Evolutionary conservation across 2,329 filamentous ascomycete species (phyloP), one percentile per base, ranked within the genome.

Genomic region (Trichoderma koningii): DNA sequence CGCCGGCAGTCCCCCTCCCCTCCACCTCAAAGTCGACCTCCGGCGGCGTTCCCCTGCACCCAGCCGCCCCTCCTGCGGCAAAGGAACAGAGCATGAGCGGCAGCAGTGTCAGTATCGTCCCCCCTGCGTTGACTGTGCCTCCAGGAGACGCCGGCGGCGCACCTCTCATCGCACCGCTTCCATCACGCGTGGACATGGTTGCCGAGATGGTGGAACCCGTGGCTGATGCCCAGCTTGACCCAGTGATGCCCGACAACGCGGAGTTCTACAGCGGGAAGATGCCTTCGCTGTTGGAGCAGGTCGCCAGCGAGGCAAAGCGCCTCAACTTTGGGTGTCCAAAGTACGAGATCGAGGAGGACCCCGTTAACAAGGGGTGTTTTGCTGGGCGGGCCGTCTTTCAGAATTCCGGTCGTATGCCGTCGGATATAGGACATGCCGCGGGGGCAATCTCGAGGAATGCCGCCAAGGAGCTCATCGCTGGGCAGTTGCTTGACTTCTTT

Each of bases 381-480:
- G 69, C 69, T 48, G 82, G 79, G 0, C 67, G 68, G 17, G 70
- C 76, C 12, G 66, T 74, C 59, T 81, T 80, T 63, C 69, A 69
- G n/a, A 65, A 71, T 17, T 71, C 73, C 26, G 66, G 66, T 1
- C 66, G 66, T 1, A 68, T 79, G 6, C 78, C 79, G 0, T 59
- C 68, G 1, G 69, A 67, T 3, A 56, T 80, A 0, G 77, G 77
- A 3, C 34, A 68, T 6, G 76, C 83, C 5, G 61, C 47, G 1
- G 70, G 74, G 5, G 70, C 79, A 9, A 70, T 71, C 4, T 75
- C 77, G 3, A 76, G 74, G 68, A 74, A 71, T 50, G 66, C 71
- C 10, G 74, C 80, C 1, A 78, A 72, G 68, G 73, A 78, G 66
- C 71, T 70, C 62, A 70, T 84, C 3, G 79, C 81, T 0, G 74